These are phyloP conservation scores for Neoarthrinium moseri DNA, from an alignment of 2,329 filamentous ascomycete species.

Conservation along the genomic window DNA sequence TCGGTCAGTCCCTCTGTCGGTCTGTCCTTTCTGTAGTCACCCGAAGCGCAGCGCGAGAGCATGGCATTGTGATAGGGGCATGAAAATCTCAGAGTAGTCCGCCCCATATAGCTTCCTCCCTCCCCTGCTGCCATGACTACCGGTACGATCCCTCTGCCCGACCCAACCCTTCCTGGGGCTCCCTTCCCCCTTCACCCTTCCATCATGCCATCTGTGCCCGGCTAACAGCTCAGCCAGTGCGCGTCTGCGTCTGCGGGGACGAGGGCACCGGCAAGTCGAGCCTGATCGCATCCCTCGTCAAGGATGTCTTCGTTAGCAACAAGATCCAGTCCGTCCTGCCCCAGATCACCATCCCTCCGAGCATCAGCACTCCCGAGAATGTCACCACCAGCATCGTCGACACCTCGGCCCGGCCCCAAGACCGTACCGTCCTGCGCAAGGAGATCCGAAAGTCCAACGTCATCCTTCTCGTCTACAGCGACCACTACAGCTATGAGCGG, in stretches of 20 bases:
- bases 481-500: slow-evolving; percentile 98
- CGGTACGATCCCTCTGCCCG: slow-evolving; percentile 10
- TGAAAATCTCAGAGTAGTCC: too few species aligned
- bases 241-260: slow-evolving; percentile 95
- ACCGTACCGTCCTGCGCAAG: slow-evolving; percentile 84
- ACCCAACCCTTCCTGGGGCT: too few species aligned
- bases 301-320: slow-evolving; percentile 92
- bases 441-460: slow-evolving; percentile 97
- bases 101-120: too few species aligned
- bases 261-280: slow-evolving; percentile 94
- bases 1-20: too few species aligned
- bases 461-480: slow-evolving; percentile 93
- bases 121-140: slow-evolving; percentile 13
- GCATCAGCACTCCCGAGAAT: slow-evolving; percentile 90
- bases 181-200: too few species aligned
- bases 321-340: slow-evolving; percentile 95
- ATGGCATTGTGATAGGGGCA: slow-evolving; percentile 14
- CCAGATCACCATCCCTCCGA: slow-evolving; percentile 91
- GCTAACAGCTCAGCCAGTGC: slow-evolving; percentile 61
- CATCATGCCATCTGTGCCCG: too few species aligned
- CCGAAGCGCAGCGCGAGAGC: too few species aligned
- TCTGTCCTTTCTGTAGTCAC: too few species aligned
- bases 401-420: slow-evolving; percentile 91
- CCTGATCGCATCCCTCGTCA: slow-evolving; percentile 91
- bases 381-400: slow-evolving; percentile 97